Conservation (phyloP, 2,329 filamentous ascomycete species). For the Calonectria pauciramosa region DNA sequence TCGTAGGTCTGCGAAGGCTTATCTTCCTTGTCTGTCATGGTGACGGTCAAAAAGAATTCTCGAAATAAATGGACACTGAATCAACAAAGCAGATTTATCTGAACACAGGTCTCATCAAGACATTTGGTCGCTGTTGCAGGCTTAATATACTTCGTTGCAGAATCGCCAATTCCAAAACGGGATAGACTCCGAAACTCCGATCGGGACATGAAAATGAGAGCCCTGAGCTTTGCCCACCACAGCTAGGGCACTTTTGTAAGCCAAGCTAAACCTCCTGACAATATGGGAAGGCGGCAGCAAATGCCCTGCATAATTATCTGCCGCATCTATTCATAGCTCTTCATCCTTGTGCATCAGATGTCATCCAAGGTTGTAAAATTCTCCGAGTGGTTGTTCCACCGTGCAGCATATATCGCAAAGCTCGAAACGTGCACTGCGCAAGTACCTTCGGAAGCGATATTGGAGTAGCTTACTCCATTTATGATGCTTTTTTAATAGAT, state of each 20-base stretch:
- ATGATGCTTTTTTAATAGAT: neutral
- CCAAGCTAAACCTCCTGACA: neutral
- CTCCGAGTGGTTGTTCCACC: neutral
- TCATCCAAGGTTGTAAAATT: neutral
- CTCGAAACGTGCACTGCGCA: neutral
- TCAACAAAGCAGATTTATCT: neutral
- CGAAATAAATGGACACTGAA: neutral
- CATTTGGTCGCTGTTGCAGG: neutral
- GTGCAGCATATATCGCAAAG: neutral
- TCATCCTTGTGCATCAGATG: neutral
- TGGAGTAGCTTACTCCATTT: neutral
- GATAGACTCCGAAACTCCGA: slow-evolving; percentile 18
- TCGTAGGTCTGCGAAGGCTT: slow-evolving; percentile 57
- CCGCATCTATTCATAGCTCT: slow-evolving; percentile 17
- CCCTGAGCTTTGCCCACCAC: neutral
- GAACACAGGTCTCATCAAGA: neutral
- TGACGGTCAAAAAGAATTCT: neutral
- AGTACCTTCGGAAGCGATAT: neutral
- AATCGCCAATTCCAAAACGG: neutral
- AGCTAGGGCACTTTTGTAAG: slow-evolving; percentile 15
- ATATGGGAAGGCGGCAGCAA: neutral
- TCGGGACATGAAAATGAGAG: neutral
- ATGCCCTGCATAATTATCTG: neutral
- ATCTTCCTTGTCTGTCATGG: slow-evolving; percentile 31
- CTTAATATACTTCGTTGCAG: neutral